A percentile compares a stretch with the other conserved stretches of the same genome.
phyloP scores from a whole-genome alignment of 2,329 filamentous ascomycete genomes.

The Leptoxyphium fumago region DNA sequence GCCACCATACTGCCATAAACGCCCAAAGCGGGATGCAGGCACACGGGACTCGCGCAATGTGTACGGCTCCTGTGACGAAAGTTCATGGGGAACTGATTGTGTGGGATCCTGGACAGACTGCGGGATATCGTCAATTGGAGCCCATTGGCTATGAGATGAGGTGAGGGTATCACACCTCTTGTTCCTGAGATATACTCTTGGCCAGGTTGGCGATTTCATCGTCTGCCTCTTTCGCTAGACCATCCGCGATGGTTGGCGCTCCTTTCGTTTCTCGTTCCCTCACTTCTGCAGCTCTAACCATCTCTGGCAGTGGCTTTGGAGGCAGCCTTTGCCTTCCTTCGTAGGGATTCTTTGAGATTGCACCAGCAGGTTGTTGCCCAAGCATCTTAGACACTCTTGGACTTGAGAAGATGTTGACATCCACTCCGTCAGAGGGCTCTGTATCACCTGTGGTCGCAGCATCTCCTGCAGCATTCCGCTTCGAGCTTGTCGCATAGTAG shows the following conservation, averaged over 20 bases:
- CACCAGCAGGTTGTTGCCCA: conserved; percentile 15
- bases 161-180: neutral
- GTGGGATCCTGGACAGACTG: neutral
- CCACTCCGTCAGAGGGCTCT: conserved; percentile 41
- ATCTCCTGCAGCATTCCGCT: conserved; percentile 14
- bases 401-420: conserved; percentile 37
- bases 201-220: conserved; percentile 24
- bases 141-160: too few species aligned
- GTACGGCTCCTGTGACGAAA: conserved; percentile 29
- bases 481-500: conserved; percentile 24
- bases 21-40: conserved; percentile 70
- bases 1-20: conserved; percentile 89
- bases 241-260: too few species aligned
- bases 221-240: conserved; percentile 5
- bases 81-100: neutral
- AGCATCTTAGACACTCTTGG: conserved; percentile 40
- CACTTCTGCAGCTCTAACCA: conserved; percentile 16
- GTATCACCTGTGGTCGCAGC: conserved; percentile 16
- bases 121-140: too few species aligned
- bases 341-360: conserved; percentile 20
- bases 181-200: conserved; percentile 24
- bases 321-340: conserved; percentile 15
- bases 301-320: conserved; percentile 19
- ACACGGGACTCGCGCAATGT: conserved; percentile 78
- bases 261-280: conserved; percentile 4